Base-by-base conservation (phyloP, 2,329 filamentous ascomycete species). In the Diatrype stigma region DNA sequence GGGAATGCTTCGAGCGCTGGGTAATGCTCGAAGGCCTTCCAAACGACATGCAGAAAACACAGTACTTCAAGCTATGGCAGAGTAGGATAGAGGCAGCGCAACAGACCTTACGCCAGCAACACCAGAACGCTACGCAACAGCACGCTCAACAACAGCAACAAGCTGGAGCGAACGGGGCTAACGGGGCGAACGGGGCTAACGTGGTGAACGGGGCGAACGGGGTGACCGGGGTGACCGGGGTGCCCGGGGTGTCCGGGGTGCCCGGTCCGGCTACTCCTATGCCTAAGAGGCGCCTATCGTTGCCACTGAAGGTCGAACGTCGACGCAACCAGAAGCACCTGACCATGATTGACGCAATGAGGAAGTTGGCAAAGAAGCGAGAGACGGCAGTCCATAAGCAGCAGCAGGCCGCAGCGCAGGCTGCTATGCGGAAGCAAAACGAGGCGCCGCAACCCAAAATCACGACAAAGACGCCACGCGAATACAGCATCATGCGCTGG, bases 1-100 rank as follows among this genome's bases (percentile, higher is more conserved):
- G 94, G 94, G 94, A 99, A 72, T 99, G 94, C 66, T 99, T 99
- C 62, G 94, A 99, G 70, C 83, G 94, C 42, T 99, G 93, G 93
- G 88, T 96, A 49, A 86, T 89, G 59, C 75, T 97, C 12, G 94
- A 97, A 71, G 91, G 92, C 1, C 76, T 96, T 35, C 93, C 94
- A 4, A 83, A 87, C 11, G 94, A 99, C 58, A 95, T 97, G 87
- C 86, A 88, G 17, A 96, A 96, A 72, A 96, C 90, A 0, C 87
- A 92, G 42, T 99, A 97, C 67, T 99, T 97, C 77, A 90, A 91
- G 63, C 72, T 80, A 1, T 86, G 85, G 63, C 83, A 81, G 56
- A 72, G 71, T 10, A 73, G 84, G 26, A 84, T 86, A 26, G 81
- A 85, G 50, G 70, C 75, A 8, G 83, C 81, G 1, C 81, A 85